phyloP scores from a whole-genome alignment of 2,329 filamentous ascomycete species.

The Neonectria ditissima region DNA sequence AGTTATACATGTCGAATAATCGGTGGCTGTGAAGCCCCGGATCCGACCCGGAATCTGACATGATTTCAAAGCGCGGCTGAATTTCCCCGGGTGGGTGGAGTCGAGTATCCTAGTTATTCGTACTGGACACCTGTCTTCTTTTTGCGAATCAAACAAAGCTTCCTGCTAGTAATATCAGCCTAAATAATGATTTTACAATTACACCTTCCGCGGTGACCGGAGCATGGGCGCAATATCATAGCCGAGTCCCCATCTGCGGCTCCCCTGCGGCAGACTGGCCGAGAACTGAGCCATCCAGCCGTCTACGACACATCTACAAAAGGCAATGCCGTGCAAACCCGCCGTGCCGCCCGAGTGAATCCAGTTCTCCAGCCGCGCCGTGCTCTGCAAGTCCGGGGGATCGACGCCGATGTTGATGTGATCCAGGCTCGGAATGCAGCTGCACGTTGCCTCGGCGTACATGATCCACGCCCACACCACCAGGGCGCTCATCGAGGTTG shows the following conservation, averaged over 20 bases:
- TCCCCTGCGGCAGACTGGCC: constrained; percentile 34
- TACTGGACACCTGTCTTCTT: neutral
- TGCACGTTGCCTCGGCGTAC: constrained; percentile 42
- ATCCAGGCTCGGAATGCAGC: constrained; percentile 43
- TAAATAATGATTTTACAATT: neutral
- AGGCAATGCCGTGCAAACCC: constrained; percentile 45
- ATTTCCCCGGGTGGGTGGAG: neutral
- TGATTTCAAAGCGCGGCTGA: constrained; percentile 4
- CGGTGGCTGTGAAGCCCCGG: neutral
- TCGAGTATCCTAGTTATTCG: no score
- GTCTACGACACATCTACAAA: constrained; percentile 47
- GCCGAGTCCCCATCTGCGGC: constrained; percentile 37
- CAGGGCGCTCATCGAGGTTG: constrained; percentile 47
- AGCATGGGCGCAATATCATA: constrained; percentile 40
- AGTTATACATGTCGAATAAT: neutral
- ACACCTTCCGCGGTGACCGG: constrained; percentile 19
- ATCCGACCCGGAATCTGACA: no score
- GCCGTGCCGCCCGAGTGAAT: constrained; percentile 39
- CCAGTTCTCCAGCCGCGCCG: constrained; percentile 45
- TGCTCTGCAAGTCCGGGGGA: constrained; percentile 40
- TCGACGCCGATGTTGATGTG: constrained; percentile 42
- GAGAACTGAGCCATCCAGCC: constrained; percentile 45
- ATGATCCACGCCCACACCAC: constrained; percentile 53
- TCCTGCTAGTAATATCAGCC: neutral
- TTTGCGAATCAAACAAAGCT: no score